Conservation (phyloP, 106 monocot genomes). For the Phalaenopsis aphrodite region DNA sequence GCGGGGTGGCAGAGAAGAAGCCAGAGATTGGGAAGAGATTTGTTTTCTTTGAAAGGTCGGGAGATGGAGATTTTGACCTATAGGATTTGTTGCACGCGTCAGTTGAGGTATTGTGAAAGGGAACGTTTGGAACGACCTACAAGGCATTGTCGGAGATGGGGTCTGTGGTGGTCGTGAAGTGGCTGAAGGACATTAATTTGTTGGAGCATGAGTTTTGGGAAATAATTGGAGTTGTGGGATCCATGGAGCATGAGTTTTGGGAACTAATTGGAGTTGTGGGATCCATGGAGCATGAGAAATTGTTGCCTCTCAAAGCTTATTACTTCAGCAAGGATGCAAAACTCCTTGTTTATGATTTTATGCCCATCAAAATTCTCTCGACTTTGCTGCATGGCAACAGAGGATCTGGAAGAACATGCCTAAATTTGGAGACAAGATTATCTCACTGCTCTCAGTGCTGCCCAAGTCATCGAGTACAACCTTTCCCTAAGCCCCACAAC, state of each 20-base stretch:
- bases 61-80: conserved; percentile 11
- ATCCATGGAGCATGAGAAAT: conserved; percentile 11
- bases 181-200: conserved; percentile 18
- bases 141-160: conserved; percentile 24
- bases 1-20: not conserved
- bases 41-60: conserved; percentile 13
- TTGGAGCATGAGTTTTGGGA: conserved; percentile 19
- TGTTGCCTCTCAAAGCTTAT: conserved; percentile 18
- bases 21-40: conserved; percentile 13
- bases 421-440: conserved; percentile 13
- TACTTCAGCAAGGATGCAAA: conserved; percentile 27
- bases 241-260: conserved; percentile 19
- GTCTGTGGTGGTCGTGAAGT: conserved; percentile 18
- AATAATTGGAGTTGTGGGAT: conserved; percentile 13
- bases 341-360: conserved; percentile 22
- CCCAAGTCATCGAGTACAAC: conserved; percentile 10
- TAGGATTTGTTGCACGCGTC: conserved; percentile 24
- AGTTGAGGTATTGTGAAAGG: conserved; percentile 26
- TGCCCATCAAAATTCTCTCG: conserved; percentile 13
- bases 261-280: conserved; percentile 16
- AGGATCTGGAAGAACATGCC: conserved; percentile 22
- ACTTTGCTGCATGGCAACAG: conserved; percentile 16
- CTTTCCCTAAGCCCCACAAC: conserved; percentile 3
- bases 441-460: conserved; percentile 6
- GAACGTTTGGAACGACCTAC: conserved; percentile 21